Evolutionary conservation across 169 alveolate genomes (phyloP), one percentile per base, ranked within the genome.

Genomic region (Pseudocohnilembus persalinus): DNA sequence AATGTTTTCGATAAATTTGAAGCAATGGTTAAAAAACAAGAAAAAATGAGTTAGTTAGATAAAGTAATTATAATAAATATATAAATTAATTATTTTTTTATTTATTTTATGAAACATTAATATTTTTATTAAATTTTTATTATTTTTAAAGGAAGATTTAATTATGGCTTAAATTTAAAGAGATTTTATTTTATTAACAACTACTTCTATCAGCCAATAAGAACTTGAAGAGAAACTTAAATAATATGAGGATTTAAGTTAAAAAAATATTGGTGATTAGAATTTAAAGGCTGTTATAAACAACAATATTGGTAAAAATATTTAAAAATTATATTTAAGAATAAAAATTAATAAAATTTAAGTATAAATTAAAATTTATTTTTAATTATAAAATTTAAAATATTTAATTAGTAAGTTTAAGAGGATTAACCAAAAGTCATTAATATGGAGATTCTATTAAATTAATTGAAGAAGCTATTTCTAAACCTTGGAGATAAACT

Each of bases 381-480:
- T n/a, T n/a, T n/a, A n/a, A n/a, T n/a, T n/a, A n/a, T n/a, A n/a
- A n/a, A n/a, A n/a, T n/a, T n/a, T n/a, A n/a, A n/a, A n/a, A 49
- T 11, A 11, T 49, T 11, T 11, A 49, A 49, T 49, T 49, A 49
- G 68, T 79, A 49, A 30, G 30, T 79, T 79, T 79, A 33, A 64
- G 76, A 35, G 35, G 33, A 27, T 25, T 64, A 0, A 30, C 28
- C 64, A 79, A 79, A 72, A 31, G 31, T 16, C 63, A 79, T n/a
- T 29, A 79, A 49, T 79, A 49, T 64, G 74, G 77, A n/a, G 84
- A 79, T 16, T 79, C 84, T 29, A 26, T 79, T 0, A 79, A 64
- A 72, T 63, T 79, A 0, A 49, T 79, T 20, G 84, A 79, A 35
- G 84, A 79, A 35, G 74, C 77, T 25, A 79, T 79, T n/a, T 29